Conservation (phyloP, 805 yeast species). For the Pichia scutulata region DNA sequence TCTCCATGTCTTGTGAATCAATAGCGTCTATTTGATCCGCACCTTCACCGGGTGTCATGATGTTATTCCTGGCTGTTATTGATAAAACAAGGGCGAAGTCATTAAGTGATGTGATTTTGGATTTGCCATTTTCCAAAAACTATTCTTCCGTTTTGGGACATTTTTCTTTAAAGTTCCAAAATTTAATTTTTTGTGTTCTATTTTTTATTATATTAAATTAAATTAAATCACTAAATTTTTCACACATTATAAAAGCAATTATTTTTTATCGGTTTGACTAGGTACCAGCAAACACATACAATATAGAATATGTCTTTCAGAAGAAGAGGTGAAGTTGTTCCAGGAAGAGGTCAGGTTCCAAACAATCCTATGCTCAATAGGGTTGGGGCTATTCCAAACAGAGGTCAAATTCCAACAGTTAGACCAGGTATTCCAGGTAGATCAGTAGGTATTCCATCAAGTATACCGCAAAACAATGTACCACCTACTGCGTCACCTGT, state of each 20-base stretch:
- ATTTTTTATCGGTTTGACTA: too few species aligned
- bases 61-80: not conserved
- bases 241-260: too few species aligned
- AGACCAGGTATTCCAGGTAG: not conserved
- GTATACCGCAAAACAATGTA: not conserved
- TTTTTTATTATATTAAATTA: not conserved
- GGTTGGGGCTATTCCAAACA: not conserved
- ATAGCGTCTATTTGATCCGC: not conserved
- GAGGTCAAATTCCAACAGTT: not conserved
- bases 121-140: not conserved
- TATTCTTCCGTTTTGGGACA: not conserved
- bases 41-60: not conserved
- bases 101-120: not conserved
- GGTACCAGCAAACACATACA: not conserved
- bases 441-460: conserved; percentile 2
- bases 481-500: not conserved
- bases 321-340: conserved; percentile 45
- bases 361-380: conserved; percentile 7
- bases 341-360: conserved; percentile 6
- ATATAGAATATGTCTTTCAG: conserved; percentile 44
- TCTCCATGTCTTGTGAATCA: not conserved
- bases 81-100: not conserved
- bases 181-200: not conserved
- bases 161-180: not conserved
- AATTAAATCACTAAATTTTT: too few species aligned